A percentile compares a stretch with the other conserved stretches of the same genome.
These are phyloP conservation scores for Aspergillus proliferans DNA, from an alignment of 2,329 filamentous ascomycete species.

Conservation along the genomic window DNA sequence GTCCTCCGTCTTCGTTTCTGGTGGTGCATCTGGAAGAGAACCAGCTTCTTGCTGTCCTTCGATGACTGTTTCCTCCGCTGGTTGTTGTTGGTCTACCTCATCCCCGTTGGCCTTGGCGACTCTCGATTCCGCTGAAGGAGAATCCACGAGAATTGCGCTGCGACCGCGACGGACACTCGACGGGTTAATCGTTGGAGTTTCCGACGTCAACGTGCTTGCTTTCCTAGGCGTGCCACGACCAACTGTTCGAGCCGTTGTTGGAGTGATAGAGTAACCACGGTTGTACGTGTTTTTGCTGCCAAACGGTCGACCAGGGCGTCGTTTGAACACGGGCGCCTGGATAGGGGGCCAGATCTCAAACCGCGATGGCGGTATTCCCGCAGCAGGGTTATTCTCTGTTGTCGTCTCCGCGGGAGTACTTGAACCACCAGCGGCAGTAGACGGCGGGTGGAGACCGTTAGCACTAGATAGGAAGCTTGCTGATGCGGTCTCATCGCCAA, in stretches of 20 bases:
- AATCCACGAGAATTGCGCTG: constrained; percentile 27
- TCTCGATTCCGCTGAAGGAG: constrained; percentile 20
- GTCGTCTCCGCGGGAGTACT: constrained; percentile 11
- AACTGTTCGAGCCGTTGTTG: constrained; percentile 27
- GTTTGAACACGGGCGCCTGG: constrained; percentile 29
- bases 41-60: constrained; percentile 2
- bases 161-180: constrained; percentile 30
- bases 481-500: constrained; percentile 14
- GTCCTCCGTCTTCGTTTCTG: constrained; percentile 8
- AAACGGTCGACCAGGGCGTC: constrained; percentile 34
- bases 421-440: constrained; percentile 9
- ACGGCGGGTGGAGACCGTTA: constrained; percentile 22
- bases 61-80: constrained; percentile 3
- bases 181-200: constrained; percentile 24
- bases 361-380: constrained; percentile 35
- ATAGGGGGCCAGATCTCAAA: constrained; percentile 41
- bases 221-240: constrained; percentile 34
- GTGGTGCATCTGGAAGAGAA: constrained; percentile 2
- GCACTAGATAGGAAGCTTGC: constrained; percentile 23
- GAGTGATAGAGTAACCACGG: constrained; percentile 20
- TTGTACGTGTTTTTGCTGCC: constrained; percentile 24
- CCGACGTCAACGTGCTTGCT: constrained; percentile 20
- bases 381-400: constrained; percentile 23
- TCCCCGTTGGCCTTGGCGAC: constrained; percentile 14
- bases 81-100: neutral